Conservation (phyloP, 306 rosid species). For the Chamaecrista fasciculata region DNA sequence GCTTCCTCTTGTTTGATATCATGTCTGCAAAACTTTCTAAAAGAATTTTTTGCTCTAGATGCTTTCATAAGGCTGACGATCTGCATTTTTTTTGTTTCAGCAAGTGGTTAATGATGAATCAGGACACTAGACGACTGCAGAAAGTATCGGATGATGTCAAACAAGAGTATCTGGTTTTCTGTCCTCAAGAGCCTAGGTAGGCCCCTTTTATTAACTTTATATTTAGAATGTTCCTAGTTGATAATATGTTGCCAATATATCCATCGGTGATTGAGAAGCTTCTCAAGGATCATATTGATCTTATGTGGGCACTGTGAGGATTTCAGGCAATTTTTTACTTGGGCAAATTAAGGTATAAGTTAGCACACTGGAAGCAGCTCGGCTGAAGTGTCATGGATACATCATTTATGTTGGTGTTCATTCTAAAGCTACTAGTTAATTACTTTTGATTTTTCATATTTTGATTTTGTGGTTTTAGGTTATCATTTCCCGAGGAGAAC, state of each 20-base stretch:
- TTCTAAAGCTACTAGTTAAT: constrained; percentile 12
- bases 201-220: constrained; percentile 10
- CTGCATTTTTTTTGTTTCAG: constrained; percentile 48
- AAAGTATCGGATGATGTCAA: constrained; percentile 79
- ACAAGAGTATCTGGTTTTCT: constrained; percentile 65
- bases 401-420: not conserved
- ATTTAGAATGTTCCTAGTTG: constrained; percentile 1
- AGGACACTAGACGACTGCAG: constrained; percentile 86
- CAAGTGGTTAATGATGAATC: constrained; percentile 98
- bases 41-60: constrained; percentile 24
- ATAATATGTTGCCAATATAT: not conserved
- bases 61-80: constrained; percentile 27
- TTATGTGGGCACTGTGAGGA: not conserved
- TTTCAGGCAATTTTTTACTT: not conserved
- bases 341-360: not conserved
- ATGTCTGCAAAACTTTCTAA: constrained; percentile 10
- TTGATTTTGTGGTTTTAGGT: constrained; percentile 43
- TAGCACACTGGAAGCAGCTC: constrained; percentile 2
- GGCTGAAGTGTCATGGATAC: not conserved
- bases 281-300: not conserved
- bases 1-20: constrained; percentile 14
- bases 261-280: too few species aligned
- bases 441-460: not conserved
- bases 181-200: constrained; percentile 81
- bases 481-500: constrained; percentile 79